Percentiles rank a stretch among this genome's conserved stretches.
Evolutionary conservation across 306 rosid species (phyloP).

Genomic region (Nissolia schottii): DNA sequence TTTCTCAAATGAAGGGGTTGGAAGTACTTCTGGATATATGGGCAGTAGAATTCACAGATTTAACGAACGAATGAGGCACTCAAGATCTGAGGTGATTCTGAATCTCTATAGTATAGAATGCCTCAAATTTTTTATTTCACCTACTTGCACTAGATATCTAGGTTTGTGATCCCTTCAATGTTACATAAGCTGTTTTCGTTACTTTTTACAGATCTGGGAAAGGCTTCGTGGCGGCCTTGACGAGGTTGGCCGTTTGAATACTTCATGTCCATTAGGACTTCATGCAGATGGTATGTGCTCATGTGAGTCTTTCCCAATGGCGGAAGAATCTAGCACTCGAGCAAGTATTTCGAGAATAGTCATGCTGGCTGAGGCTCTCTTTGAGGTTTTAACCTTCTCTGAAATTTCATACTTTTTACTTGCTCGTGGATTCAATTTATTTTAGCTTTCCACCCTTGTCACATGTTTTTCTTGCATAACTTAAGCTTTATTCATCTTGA

Average conservation of each 20-base stretch:
- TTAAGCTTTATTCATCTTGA: background rate
- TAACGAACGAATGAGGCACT: conserved; percentile 57
- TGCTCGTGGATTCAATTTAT: conserved; percentile 2
- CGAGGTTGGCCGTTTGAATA: conserved; percentile 53
- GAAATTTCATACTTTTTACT: background rate
- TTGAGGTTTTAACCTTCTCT: conserved; percentile 60
- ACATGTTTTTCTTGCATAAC: background rate
- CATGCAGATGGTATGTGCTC: conserved; percentile 88
- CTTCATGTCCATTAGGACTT: conserved; percentile 80
- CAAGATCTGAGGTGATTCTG: conserved; percentile 84
- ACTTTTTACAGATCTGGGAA: conserved; percentile 73
- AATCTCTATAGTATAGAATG: conserved; percentile 14
- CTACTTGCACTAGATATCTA: conserved; percentile 15
- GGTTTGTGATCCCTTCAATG: background rate
- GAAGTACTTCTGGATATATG: conserved; percentile 50
- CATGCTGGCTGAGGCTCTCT: conserved; percentile 95
- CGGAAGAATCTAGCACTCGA: conserved; percentile 78
- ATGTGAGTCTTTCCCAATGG: conserved; percentile 59
- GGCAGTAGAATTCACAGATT: conserved; percentile 63
- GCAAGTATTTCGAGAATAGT: conserved; percentile 96
- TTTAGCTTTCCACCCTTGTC: background rate
- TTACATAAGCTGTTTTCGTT: conserved; percentile 24
- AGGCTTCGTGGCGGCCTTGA: conserved; percentile 83
- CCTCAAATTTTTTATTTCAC: conserved; percentile 6
- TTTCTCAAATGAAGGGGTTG: conserved; percentile 53